Base-by-base conservation (phyloP, 768 basidiomycete species). In the Psilocybe cyanescens region DNA sequence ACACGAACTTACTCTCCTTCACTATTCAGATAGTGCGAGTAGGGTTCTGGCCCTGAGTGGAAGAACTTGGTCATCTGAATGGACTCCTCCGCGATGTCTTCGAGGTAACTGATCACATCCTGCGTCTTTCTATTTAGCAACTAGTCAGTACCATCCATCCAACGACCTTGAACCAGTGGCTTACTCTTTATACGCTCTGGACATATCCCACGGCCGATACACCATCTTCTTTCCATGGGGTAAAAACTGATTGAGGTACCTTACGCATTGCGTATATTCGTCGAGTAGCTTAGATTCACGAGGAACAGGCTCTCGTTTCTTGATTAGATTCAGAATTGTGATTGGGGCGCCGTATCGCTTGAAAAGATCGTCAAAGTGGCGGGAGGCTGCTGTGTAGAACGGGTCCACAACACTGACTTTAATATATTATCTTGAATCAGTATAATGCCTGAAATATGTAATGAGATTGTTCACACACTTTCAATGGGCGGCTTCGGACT, bases 191-290 rank as follows among this genome's bases (percentile, higher is more conserved):
- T 95, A 94, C 2, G 96, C 95, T 44, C 91, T 83, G 3, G 91
- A 89, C 92, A 99, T 97, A 72, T 99, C 97, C 93, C 95, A 99
- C 12, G 95, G 87, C 46, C 93, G 86, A 71, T 99, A 97, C 12
- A 88, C 81, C 87, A 99, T 94, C 77, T 89, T 88, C 76, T 92
- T 90, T 29, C 81, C 89, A 6, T 81, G 80, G 0, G 97, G 97
- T 11, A 99, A 75, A 75, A 97, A 98, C 71, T 99, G 97, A 64
- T 99, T 99, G 31, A 99, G 81, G 71, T 97, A 99, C 52, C 83
- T 74, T 16, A 98, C 89, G 70, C 97, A 99, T 71, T 95, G 87
- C 0, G 90, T 92, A 68, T 96, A 99, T 71, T 97, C 95, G 14
- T 89, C 88, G 14, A 97, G 76, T 7, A 99, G 78, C 71, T 97